Evolutionary conservation across 345 rosid species (phyloP).

Genomic region (Combretum micranthum): DNA sequence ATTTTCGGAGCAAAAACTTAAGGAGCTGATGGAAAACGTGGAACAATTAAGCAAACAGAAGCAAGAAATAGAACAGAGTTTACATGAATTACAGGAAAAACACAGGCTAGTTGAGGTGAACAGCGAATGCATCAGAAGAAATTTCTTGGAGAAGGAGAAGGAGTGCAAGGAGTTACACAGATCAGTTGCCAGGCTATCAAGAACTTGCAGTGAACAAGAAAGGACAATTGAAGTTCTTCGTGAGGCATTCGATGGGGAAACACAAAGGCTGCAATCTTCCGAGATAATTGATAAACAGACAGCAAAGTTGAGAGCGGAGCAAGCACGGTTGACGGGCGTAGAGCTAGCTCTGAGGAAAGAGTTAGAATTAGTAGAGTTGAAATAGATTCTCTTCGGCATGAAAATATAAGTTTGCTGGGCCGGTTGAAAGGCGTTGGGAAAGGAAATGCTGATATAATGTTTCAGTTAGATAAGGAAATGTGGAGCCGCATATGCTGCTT

Average conservation of each 20-base stretch:
- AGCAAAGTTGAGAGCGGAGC: slow-evolving; percentile 65
- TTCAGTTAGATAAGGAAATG: slow-evolving; percentile 73
- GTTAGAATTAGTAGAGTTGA: slow-evolving; percentile 53
- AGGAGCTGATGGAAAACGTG: slow-evolving; percentile 42
- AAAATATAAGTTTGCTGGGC: slow-evolving; percentile 68
- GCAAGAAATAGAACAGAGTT: slow-evolving; percentile 32
- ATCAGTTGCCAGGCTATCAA: slow-evolving; percentile 53
- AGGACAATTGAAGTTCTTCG: slow-evolving; percentile 80
- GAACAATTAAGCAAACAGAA: slow-evolving; percentile 54
- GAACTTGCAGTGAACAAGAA: slow-evolving; percentile 80
- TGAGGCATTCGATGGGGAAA: slow-evolving; percentile 39
- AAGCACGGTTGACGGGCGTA: slow-evolving; percentile 71
- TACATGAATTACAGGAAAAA: slow-evolving; percentile 53
- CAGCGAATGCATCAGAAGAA: slow-evolving; percentile 45
- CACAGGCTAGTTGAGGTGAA: slow-evolving; percentile 43
- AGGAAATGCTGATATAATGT: slow-evolving; percentile 40
- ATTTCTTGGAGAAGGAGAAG: slow-evolving; percentile 72
- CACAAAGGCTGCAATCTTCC: slow-evolving; percentile 32
- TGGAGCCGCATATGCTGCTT: slow-evolving; percentile 48
- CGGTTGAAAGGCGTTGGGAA: slow-evolving; percentile 60
- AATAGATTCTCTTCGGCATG: slow-evolving; percentile 71
- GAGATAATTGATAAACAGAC: slow-evolving; percentile 40
- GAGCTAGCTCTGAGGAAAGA: slow-evolving; percentile 79
- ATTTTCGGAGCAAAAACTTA: slow-evolving; percentile 51
- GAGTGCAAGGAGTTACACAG: slow-evolving; percentile 90